Conservation (phyloP, 2,329 filamentous ascomycete species). For the Hypoxylon sp. region DNA sequence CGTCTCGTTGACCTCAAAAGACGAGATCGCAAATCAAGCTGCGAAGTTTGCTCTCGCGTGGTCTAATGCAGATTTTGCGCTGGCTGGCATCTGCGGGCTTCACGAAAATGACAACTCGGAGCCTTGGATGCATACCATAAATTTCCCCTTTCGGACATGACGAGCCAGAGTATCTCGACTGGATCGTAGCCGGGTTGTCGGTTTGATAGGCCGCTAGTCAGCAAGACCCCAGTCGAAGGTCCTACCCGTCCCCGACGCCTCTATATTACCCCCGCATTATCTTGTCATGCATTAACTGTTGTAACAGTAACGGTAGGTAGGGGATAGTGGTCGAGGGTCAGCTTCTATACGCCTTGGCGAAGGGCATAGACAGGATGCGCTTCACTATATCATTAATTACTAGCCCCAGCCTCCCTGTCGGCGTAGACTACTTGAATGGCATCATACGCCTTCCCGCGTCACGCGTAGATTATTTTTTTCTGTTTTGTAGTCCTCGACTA, state of each 20-base stretch:
- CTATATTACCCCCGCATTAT: slow-evolving; percentile 40
- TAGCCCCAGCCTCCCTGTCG: slow-evolving; percentile 9
- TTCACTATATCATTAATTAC: slow-evolving; percentile 26
- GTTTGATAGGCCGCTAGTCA: slow-evolving; percentile 39
- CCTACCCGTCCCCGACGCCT: slow-evolving; percentile 20
- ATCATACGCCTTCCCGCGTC: slow-evolving; percentile 18
- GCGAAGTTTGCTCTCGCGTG: background rate
- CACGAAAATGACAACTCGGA: slow-evolving; percentile 35
- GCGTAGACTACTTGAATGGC: slow-evolving; percentile 28
- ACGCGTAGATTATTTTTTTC: slow-evolving; percentile 3
- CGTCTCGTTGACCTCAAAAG: background rate
- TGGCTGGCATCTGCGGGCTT: slow-evolving; percentile 16
- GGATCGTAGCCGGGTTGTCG: slow-evolving; percentile 35
- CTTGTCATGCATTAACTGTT: slow-evolving; percentile 30
- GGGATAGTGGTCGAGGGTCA: slow-evolving; percentile 13
- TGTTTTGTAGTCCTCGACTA: background rate
- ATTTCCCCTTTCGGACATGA: slow-evolving; percentile 41
- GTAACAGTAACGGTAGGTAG: slow-evolving; percentile 16
- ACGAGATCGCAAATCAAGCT: slow-evolving; percentile 6
- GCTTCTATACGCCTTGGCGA: slow-evolving; percentile 6
- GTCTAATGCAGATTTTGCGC: slow-evolving; percentile 8
- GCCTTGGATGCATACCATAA: slow-evolving; percentile 25
- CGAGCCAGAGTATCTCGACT: slow-evolving; percentile 28
- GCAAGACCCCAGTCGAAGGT: slow-evolving; percentile 29
- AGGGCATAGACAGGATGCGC: slow-evolving; percentile 8